Conservation (phyloP, 768 basidiomycete species). For the Russula earlei region DNA sequence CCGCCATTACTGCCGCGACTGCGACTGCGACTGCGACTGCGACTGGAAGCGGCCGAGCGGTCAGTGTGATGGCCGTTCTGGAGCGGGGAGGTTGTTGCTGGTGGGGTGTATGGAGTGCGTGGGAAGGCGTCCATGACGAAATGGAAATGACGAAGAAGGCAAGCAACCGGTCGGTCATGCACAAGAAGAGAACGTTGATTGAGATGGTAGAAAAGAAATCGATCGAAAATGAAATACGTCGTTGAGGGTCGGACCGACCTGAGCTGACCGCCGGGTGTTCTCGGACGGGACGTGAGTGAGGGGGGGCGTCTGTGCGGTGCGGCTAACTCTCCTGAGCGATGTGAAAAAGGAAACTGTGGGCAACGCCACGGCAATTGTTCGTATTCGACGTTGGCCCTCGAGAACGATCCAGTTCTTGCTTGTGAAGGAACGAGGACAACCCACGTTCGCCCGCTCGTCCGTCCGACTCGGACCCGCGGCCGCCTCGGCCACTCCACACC, state of each 20-base stretch:
- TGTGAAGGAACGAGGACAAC: no score
- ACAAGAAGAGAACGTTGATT: no score
- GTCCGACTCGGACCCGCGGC: no score
- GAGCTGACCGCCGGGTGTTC: conserved; percentile 4
- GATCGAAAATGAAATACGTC: background rate
- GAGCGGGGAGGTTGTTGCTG: background rate
- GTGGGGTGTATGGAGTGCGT: background rate
- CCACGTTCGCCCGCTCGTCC: no score
- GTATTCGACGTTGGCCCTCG: no score
- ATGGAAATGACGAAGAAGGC: background rate
- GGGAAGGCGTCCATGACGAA: background rate
- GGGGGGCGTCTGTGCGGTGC: background rate
- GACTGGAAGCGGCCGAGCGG: background rate
- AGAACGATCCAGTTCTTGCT: no score
- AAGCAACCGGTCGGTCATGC: background rate
- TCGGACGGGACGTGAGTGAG: no score
- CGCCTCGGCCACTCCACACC: no score
- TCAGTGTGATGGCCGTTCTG: background rate
- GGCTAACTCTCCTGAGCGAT: background rate
- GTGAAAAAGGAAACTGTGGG: no score
- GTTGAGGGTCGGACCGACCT: background rate
- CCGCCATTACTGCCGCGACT: no score
- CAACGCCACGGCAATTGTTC: no score
- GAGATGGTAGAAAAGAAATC: background rate
- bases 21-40: no score